These are phyloP conservation scores for Quercus robur DNA, from an alignment of 306 rosid species.

Conservation along the genomic window DNA sequence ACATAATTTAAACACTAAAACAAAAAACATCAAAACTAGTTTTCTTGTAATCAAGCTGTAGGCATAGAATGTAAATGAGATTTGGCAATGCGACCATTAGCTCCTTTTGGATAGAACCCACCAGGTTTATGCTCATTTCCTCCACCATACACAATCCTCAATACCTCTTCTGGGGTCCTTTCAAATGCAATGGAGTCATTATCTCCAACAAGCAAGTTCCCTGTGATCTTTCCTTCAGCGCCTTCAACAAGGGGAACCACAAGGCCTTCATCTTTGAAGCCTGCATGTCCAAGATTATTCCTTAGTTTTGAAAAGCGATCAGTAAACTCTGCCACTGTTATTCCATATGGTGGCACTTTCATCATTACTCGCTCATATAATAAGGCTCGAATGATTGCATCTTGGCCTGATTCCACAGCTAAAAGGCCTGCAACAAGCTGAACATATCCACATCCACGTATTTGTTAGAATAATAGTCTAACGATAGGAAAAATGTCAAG, in stretches of 20 bases:
- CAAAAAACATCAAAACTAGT: too few species aligned
- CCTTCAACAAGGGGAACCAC: too few species aligned
- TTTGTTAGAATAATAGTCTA: too few species aligned
- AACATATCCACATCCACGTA: neutral
- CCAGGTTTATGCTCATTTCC: constrained; percentile 66
- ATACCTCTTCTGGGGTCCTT: constrained; percentile 63
- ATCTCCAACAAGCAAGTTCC: constrained; percentile 48
- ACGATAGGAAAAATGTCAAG: too few species aligned
- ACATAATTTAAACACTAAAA: too few species aligned
- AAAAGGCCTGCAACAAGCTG: constrained; percentile 78
- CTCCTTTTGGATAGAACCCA: constrained; percentile 76
- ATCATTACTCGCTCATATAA: constrained; percentile 28
- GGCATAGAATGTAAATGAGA: neutral
- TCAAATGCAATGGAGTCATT: constrained; percentile 42
- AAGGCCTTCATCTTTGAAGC: too few species aligned
- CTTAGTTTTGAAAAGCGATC: too few species aligned
- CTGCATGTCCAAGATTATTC: too few species aligned
- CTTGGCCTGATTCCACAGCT: constrained; percentile 77
- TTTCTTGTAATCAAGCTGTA: too few species aligned
- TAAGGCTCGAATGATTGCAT: constrained; percentile 61
- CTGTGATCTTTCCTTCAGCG: too few species aligned
- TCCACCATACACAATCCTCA: constrained; percentile 62
- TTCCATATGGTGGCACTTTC: constrained; percentile 44
- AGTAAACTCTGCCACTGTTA: constrained; percentile 37
- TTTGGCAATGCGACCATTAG: constrained; percentile 58